Conservation (phyloP, 768 basidiomycete species). For the Leccinellum rugosiceps region DNA sequence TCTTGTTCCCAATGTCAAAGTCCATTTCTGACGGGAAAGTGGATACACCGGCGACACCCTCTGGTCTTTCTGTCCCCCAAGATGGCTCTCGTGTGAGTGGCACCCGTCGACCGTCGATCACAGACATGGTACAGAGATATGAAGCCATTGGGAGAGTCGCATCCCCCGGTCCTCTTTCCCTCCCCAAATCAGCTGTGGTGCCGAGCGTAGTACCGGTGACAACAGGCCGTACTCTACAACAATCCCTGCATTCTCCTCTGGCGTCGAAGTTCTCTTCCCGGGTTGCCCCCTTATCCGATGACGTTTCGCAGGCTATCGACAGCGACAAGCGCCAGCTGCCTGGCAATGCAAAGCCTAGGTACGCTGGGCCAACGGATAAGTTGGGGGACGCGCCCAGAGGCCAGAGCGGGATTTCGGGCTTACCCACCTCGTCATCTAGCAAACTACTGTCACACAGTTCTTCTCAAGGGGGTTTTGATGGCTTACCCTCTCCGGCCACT, state of each 20-base stretch:
- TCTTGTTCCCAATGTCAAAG: conserved; percentile 54
- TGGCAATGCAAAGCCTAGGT: conserved; percentile 8
- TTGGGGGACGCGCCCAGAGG: conserved; percentile 6
- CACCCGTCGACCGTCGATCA: conserved; percentile 69
- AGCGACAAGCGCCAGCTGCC: conserved; percentile 20
- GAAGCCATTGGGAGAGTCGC: conserved; percentile 55
- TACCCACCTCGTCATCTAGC: conserved; percentile 21
- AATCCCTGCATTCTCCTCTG: conserved; percentile 21
- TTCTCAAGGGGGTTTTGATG: conserved; percentile 23
- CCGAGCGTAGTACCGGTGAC: conserved; percentile 10
- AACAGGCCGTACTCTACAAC: conserved; percentile 22
- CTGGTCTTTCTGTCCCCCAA: conserved; percentile 45
- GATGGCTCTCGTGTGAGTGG: conserved; percentile 39
- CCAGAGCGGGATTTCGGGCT: conserved; percentile 21
- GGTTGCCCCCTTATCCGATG: conserved; percentile 7
- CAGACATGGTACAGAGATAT: conserved; percentile 82
- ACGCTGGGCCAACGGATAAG: conserved; percentile 20
- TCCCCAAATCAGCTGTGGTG: conserved; percentile 26
- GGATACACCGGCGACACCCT: conserved; percentile 30
- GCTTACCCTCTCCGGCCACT: conserved; percentile 17
- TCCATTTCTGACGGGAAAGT: conserved; percentile 40
- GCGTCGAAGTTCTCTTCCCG: conserved; percentile 27
- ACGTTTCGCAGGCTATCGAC: conserved; percentile 11
- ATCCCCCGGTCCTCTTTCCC: conserved; percentile 30
- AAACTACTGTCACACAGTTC: conserved; percentile 17